These are phyloP conservation scores for Anthoceros angustus DNA, from an alignment of 225 moss, liverwort and hornwort species.

Conservation along the genomic window DNA sequence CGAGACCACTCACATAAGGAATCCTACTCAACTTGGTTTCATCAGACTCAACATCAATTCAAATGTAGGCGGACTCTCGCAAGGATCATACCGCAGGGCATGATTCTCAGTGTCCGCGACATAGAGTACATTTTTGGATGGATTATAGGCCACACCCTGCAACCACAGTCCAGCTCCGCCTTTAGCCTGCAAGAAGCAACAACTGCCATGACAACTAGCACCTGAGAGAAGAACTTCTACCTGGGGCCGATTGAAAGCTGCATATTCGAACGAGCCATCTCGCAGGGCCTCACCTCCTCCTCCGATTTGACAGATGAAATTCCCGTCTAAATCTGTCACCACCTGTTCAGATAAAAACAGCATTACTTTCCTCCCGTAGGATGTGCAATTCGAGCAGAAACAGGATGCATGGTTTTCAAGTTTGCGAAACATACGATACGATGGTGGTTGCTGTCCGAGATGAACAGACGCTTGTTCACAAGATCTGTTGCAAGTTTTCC, in stretches of 20 bases:
- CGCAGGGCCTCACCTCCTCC: slow-evolving; percentile 69
- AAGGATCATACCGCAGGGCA: slow-evolving; percentile 46
- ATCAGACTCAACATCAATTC: not conserved
- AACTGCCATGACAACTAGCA: not conserved
- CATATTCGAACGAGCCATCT: slow-evolving; percentile 63
- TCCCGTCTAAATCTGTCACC: slow-evolving; percentile 84
- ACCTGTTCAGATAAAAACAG: slow-evolving; percentile 19
- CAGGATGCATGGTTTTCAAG: not conserved
- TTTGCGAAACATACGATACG: slow-evolving; percentile 45
- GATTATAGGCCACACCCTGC: slow-evolving; percentile 73
- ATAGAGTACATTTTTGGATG: slow-evolving; percentile 70
- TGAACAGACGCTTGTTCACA: slow-evolving; percentile 68
- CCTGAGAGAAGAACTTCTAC: slow-evolving; percentile 8
- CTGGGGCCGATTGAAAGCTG: slow-evolving; percentile 83
- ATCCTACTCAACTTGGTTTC: too few relatives aligned
- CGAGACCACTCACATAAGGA: not conserved
- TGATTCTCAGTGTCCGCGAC: slow-evolving; percentile 98
- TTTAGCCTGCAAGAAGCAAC: not conserved
- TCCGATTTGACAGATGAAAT: slow-evolving; percentile 69
- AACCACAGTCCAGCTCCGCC: slow-evolving; percentile 6
- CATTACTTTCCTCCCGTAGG: not conserved
- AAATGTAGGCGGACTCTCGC: not conserved
- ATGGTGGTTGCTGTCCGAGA: slow-evolving; percentile 97
- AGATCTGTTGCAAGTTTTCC: slow-evolving; percentile 87
- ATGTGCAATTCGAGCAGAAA: not conserved